A percentile compares a stretch with the other conserved stretches of the same genome.
Evolutionary conservation across 805 yeast genomes (phyloP).

Genomic region (Yamadazyma scolyti): DNA sequence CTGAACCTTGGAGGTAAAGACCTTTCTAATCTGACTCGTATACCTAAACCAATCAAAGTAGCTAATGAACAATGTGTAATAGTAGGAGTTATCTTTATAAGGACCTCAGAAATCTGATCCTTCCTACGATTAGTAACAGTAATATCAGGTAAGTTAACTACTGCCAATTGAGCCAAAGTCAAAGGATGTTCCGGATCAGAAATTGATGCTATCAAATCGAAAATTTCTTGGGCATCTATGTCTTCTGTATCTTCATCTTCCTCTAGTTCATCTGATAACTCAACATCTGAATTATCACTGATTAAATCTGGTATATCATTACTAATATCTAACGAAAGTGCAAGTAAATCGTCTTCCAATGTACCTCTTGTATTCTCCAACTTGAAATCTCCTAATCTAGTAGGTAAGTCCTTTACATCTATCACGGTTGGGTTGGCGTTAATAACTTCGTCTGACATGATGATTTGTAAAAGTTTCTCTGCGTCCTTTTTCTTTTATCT

Average conservation of each 20-base stretch:
- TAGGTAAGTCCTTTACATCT: constrained; percentile 74
- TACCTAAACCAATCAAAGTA: constrained; percentile 91
- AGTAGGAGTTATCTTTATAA: constrained; percentile 90
- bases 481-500: no score
- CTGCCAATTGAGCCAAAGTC: constrained; percentile 90
- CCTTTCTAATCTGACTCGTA: constrained; percentile 86
- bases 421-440: constrained; percentile 89
- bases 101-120: constrained; percentile 62
- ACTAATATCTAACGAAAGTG: neutral
- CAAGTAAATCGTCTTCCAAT: no score
- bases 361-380: no score
- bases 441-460: constrained; percentile 30
- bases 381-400: constrained; percentile 37
- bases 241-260: constrained; percentile 47
- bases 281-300: constrained; percentile 15
- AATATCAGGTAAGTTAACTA: constrained; percentile 83
- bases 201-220: constrained; percentile 77
- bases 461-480: neutral
- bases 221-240: constrained; percentile 87
- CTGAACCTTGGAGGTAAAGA: constrained; percentile 83
- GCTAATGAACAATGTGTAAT: constrained; percentile 97
- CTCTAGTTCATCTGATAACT: constrained; percentile 14
- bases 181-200: constrained; percentile 98
- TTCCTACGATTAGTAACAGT: constrained; percentile 47
- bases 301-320: constrained; percentile 23